Evolutionary conservation across 306 rosid genomes (phyloP).

Genomic region (Morella rubra): DNA sequence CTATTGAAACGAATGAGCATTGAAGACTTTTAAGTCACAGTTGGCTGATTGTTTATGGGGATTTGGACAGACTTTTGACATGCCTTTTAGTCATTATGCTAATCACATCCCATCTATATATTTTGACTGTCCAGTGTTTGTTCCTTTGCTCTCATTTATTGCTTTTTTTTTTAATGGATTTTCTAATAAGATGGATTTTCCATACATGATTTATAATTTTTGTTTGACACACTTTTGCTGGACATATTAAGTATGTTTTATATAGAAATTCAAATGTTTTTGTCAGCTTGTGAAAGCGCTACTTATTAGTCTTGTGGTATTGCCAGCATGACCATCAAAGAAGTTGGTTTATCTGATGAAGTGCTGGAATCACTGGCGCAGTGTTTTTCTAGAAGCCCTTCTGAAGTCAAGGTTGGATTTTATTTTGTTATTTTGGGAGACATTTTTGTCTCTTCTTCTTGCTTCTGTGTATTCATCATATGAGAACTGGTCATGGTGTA

Average conservation of each 20-base stretch:
- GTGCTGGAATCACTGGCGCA: conserved; percentile 74
- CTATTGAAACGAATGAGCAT: background rate
- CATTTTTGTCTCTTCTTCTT: conserved; percentile 25
- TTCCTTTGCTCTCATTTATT: background rate
- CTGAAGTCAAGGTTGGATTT: conserved; percentile 69
- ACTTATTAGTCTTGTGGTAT: conserved; percentile 31
- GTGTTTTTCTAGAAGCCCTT: conserved; percentile 74
- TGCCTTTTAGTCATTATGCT: background rate
- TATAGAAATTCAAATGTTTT: background rate
- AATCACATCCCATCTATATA: background rate
- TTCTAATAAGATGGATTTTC: background rate
- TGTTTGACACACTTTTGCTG: background rate
- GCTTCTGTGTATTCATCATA: conserved; percentile 33
- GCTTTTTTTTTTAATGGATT: background rate
- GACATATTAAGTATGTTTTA: background rate
- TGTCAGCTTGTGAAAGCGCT: conserved; percentile 12
- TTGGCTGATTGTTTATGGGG: background rate
- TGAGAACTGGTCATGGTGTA: conserved; percentile 63
- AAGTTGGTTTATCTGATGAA: conserved; percentile 69
- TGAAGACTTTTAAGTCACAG: background rate
- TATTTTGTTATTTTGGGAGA: conserved; percentile 9
- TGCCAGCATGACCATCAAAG: conserved; percentile 73
- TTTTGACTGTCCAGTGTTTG: background rate
- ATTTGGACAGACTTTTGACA: background rate
- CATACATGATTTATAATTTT: background rate